Percentiles rank a stretch among this genome's conserved stretches.
These are phyloP conservation scores for Sicyos baderoa DNA, from an alignment of 306 rosid genomes.

Conservation along the genomic window DNA sequence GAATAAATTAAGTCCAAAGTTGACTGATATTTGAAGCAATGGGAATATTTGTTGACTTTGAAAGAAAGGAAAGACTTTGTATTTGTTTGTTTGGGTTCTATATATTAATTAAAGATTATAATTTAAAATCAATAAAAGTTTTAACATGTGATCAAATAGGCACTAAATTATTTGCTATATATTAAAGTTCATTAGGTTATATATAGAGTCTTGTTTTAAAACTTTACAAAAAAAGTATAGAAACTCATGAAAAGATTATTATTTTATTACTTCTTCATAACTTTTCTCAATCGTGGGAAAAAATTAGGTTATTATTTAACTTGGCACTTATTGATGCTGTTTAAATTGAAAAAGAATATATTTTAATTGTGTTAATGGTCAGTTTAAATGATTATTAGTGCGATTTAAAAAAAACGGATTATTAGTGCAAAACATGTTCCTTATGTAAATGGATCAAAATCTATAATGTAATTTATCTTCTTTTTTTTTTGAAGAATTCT, in stretches of 20 bases:
- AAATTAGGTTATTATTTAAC: not conserved
- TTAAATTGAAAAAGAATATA: not conserved
- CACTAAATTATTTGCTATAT: not conserved
- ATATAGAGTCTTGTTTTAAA: not conserved
- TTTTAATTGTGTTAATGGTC: not conserved
- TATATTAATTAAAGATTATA: not conserved
- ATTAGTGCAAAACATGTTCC: too few relatives aligned
- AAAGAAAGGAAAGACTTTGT: not conserved
- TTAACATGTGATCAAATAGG: constrained; percentile 7
- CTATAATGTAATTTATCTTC: too few relatives aligned
- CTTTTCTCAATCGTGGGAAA: not conserved
- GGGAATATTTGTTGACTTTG: not conserved
- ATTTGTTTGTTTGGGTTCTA: not conserved
- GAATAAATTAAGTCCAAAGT: not conserved
- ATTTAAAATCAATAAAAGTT: not conserved
- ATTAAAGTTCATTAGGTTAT: not conserved
- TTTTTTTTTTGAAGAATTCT: too few relatives aligned
- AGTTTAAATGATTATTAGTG: not conserved
- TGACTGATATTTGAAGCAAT: not conserved
- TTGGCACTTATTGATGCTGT: not conserved
- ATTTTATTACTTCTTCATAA: not conserved
- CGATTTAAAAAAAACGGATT: too few relatives aligned
- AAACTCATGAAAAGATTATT: not conserved
- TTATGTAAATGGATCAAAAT: too few relatives aligned
- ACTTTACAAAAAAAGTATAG: not conserved